Evolutionary conservation across 2,329 filamentous ascomycete species (phyloP).

Genomic region (Sporothrix phasma): DNA sequence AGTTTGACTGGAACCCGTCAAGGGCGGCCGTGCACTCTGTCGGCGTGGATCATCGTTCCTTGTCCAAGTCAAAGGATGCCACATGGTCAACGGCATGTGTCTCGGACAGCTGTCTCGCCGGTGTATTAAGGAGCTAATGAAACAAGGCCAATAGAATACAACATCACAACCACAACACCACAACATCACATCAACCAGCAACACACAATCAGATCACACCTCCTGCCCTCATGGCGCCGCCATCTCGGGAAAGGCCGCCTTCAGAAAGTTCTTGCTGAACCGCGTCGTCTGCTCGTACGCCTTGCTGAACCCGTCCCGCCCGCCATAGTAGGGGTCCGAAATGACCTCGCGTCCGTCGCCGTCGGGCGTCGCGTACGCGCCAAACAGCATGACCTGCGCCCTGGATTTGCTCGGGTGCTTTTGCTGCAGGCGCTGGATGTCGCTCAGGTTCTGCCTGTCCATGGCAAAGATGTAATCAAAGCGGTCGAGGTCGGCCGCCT

Average conservation of each 20-base stretch:
- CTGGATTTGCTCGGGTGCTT: conserved; percentile 44
- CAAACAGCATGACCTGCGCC: conserved; percentile 71
- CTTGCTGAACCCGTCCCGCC: conserved; percentile 64
- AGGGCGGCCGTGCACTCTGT: too few species aligned
- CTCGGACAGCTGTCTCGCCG: too few species aligned
- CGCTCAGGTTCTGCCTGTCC: conserved; percentile 71
- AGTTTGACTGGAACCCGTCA: background rate
- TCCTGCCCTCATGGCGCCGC: background rate
- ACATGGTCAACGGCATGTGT: too few species aligned
- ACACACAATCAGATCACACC: background rate
- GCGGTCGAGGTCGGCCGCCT: conserved; percentile 60
- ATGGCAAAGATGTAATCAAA: conserved; percentile 96
- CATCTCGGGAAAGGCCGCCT: conserved; percentile 40
- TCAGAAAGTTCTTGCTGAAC: conserved; percentile 69
- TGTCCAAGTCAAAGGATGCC: too few species aligned
- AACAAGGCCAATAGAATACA: background rate
- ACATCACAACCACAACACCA: too few species aligned
- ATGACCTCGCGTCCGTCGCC: conserved; percentile 62
- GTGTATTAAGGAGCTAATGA: background rate
- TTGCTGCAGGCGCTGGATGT: conserved; percentile 53
- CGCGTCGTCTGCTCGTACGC: conserved; percentile 77
- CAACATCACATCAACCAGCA: background rate
- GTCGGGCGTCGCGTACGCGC: conserved; percentile 61
- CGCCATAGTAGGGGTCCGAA: conserved; percentile 90
- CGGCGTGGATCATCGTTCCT: too few species aligned